A percentile compares a stretch with the other conserved stretches of the same genome.
These are phyloP conservation scores for Aspergillus sclerotialis DNA, from an alignment of 2,329 filamentous ascomycete genomes.

Conservation along the genomic window DNA sequence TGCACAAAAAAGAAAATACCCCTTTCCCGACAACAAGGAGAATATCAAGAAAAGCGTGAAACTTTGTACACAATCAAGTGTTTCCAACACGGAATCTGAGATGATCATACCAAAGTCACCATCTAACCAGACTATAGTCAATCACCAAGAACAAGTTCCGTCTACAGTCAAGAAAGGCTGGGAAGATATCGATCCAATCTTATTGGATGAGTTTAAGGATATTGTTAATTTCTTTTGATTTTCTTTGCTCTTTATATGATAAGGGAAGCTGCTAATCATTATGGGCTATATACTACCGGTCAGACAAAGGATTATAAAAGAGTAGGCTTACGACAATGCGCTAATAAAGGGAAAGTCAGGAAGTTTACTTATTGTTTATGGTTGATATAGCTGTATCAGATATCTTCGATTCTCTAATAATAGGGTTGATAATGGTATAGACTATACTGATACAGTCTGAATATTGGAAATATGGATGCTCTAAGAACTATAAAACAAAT, in stretches of 20 bases:
- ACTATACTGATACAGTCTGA: no score
- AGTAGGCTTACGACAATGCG: no score
- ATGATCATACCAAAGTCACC: no score
- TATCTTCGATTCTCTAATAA: neutral
- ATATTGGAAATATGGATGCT: no score
- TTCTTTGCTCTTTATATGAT: neutral
- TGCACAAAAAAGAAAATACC: neutral
- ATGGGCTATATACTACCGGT: no score
- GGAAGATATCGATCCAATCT: constrained; percentile 30
- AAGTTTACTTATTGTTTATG: no score
- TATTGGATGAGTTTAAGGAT: constrained; percentile 36
- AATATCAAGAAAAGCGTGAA: neutral
- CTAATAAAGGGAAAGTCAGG: neutral
- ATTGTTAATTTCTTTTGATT: constrained; percentile 33
- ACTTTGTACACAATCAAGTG: neutral
- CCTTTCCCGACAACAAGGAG: neutral
- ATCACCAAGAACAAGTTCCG: neutral
- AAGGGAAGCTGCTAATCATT: no score
- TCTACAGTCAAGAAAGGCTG: constrained; percentile 13
- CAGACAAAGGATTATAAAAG: no score
- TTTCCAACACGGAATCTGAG: no score
- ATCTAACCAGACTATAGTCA: constrained; percentile 2
- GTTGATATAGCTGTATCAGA: no score
- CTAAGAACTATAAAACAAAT: no score
- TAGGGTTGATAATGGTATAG: neutral